Percentiles rank a stretch among this genome's conserved stretches.
These are phyloP conservation scores for Citrus inodora DNA, from an alignment of 345 rosid species.

Conservation along the genomic window DNA sequence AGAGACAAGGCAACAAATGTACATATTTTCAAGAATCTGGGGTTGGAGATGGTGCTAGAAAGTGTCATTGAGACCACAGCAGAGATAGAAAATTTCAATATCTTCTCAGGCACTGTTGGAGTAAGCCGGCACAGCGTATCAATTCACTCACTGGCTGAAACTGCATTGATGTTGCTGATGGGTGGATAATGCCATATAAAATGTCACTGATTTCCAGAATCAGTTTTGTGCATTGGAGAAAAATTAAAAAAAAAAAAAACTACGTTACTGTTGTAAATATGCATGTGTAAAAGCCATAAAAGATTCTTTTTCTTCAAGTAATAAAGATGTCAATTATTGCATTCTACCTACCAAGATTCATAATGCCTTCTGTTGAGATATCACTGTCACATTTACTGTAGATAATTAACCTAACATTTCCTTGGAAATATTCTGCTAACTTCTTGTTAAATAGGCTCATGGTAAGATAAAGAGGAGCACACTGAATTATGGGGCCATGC, in stretches of 20 bases:
- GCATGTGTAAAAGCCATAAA: background rate
- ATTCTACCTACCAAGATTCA: background rate
- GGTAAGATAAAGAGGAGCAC: background rate
- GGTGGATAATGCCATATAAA: constrained; percentile 1
- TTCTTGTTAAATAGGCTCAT: background rate
- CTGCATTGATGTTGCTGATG: constrained; percentile 43
- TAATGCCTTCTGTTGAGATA: background rate
- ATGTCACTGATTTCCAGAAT: background rate
- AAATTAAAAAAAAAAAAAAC: no score
- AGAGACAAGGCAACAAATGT: constrained; percentile 34
- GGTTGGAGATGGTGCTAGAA: constrained; percentile 55
- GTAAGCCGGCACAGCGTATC: constrained; percentile 59
- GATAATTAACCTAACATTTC: background rate
- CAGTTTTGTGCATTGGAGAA: no score
- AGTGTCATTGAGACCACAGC: constrained; percentile 66
- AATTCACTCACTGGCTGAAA: constrained; percentile 60
- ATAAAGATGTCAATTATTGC: background rate
- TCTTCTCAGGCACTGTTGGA: constrained; percentile 76
- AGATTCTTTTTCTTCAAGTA: constrained; percentile 15
- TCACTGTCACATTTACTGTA: background rate
- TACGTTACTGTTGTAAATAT: constrained; percentile 1
- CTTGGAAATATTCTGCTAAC: background rate
- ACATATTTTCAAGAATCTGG: constrained; percentile 33
- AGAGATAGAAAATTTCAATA: constrained; percentile 73
- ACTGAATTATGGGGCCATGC: background rate